Conservation (phyloP, 768 basidiomycete species). For the Psilocybe subaeruginosa region DNA sequence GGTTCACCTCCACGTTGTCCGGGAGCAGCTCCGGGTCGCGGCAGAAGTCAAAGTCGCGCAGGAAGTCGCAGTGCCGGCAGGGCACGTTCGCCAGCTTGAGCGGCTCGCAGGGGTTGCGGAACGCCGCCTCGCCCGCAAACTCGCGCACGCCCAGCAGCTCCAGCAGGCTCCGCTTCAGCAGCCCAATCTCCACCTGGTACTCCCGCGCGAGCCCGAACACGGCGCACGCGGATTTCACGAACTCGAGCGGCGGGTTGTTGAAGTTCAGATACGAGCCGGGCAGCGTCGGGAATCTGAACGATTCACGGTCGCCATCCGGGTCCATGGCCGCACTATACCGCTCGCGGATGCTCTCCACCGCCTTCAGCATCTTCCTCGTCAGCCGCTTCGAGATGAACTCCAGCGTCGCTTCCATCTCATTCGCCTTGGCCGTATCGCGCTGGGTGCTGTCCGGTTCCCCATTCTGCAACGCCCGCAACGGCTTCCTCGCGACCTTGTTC, state of each 20-base stretch:
- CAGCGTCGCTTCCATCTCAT: conserved; percentile 68
- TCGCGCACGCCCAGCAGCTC: conserved; percentile 87
- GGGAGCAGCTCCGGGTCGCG: conserved; percentile 86
- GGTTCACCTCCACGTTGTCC: conserved; percentile 46
- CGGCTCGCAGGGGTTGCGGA: conserved; percentile 91
- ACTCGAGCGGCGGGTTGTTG: conserved; percentile 83
- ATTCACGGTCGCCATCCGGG: conserved; percentile 52
- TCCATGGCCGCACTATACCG: conserved; percentile 62
- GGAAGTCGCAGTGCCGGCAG: conserved; percentile 81
- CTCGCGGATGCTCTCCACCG: conserved; percentile 64
- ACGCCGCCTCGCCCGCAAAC: conserved; percentile 83
- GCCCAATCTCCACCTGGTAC: conserved; percentile 83
- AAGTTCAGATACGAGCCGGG: conserved; percentile 85
- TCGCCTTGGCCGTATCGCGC: conserved; percentile 64
- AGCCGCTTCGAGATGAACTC: conserved; percentile 82
- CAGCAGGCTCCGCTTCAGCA: conserved; percentile 87
- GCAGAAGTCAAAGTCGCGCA: conserved; percentile 95
- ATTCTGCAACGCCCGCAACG: conserved; percentile 68
- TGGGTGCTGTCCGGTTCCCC: conserved; percentile 68
- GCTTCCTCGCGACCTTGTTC: conserved; percentile 63
- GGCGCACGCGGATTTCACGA: conserved; percentile 86
- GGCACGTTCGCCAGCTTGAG: conserved; percentile 86
- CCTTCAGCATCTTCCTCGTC: conserved; percentile 77
- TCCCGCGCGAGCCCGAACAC: conserved; percentile 80
- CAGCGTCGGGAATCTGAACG: conserved; percentile 81